Evolutionary conservation across 345 rosid genomes (phyloP), one percentile per base, ranked within the genome.

Genomic region (Euclidium syriacum): DNA sequence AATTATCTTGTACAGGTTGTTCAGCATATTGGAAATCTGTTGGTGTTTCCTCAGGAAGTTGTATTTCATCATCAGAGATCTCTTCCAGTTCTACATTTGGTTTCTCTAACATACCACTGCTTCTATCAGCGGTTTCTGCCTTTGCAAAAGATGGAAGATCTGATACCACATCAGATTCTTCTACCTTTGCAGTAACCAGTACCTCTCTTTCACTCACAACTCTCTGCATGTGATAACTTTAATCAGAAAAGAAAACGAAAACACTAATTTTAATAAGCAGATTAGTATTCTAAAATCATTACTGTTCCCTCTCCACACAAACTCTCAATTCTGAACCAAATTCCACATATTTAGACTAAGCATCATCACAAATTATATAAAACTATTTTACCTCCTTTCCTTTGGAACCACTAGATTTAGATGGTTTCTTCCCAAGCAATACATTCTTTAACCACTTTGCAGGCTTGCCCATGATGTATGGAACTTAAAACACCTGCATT

Each of bases 371-470:
- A 18, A 10, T 9, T 4, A 7, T 27, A 6, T 3, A 34, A 35
- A 39, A 19, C 20, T 18, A 1, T 29, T 38, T 10, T 66, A 89
- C 98, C 94, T 87, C 95, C 50, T 79, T 81, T 46, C 72, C 85
- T 64, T 76, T 92, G 15, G 78, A 77, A 17, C 58, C 38, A 65
- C 70, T 68, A 47, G 87, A 80, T 73, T 87, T 89, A 54, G 94
- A 85, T 7, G 85, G 24, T 72, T 84, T 92, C 81, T 89, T 92
- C 24, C 96, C 95, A 67, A 89, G 85, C 1, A 92, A 73, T 32
- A 89, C 75, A 52, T 80, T 75, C 80, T 89, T 92, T 61, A 92
- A 80, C 96, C 96, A 92, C 74, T 77, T 92, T 10, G 79, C 74
- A 1, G 96, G 80, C 66, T 81, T 90, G 1, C 95, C 95, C 96